A percentile compares a stretch with the other conserved stretches of the same genome.
phyloP scores from a whole-genome alignment of 179 eudicot genomes.

The Silene vulgaris region DNA sequence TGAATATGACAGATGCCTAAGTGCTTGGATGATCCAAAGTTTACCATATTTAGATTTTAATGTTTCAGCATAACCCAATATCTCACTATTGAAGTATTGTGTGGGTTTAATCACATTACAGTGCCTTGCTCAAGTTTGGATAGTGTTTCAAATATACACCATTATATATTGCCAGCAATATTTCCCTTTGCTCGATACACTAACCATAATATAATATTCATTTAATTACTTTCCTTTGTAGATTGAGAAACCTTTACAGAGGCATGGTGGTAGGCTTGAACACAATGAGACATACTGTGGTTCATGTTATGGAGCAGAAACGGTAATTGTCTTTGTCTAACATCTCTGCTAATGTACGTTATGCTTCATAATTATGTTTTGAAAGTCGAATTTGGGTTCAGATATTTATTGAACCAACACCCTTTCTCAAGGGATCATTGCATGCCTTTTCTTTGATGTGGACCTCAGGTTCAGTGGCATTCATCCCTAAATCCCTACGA shows the following conservation, averaged over 20 bases:
- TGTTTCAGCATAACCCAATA: background rate
- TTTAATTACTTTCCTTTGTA: slow-evolving; percentile 26
- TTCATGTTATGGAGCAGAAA: slow-evolving; percentile 94
- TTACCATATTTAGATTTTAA: no score
- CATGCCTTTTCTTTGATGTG: background rate
- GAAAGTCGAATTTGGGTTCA: background rate
- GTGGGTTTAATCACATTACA: background rate
- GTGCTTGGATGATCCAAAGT: no score
- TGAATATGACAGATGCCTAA: no score
- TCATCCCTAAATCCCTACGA: no score
- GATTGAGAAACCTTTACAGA: slow-evolving; percentile 90
- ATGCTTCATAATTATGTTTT: slow-evolving; percentile 2
- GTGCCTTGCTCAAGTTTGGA: background rate
- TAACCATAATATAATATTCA: background rate
- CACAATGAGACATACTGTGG: slow-evolving; percentile 89
- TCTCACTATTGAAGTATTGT: no score
- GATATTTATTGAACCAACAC: background rate
- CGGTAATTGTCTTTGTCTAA: slow-evolving; percentile 34
- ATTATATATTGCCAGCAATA: background rate
- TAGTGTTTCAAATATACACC: background rate
- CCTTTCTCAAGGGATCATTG: slow-evolving; percentile 8
- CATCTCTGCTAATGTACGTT: slow-evolving; percentile 7
- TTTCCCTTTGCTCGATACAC: background rate
- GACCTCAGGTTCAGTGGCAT: background rate
- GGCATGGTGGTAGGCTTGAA: slow-evolving; percentile 93